phyloP scores from a whole-genome alignment of 2,329 filamentous ascomycete genomes.

The Fusarium buxicola region DNA sequence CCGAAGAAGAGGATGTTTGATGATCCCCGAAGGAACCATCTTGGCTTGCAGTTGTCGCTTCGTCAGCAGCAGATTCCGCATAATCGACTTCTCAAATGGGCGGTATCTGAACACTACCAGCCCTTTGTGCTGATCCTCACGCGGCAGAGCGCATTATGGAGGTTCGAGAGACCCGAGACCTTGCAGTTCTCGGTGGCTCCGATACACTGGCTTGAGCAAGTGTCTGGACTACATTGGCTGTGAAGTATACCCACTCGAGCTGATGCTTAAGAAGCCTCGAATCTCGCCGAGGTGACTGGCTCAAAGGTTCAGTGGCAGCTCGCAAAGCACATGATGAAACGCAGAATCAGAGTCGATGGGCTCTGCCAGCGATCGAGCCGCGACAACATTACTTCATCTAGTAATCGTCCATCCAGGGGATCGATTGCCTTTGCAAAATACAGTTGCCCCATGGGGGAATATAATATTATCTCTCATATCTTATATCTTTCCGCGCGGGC shows the following conservation, averaged over 20 bases:
- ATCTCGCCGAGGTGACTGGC: not conserved
- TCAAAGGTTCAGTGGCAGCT: not conserved
- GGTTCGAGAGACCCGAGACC: not conserved
- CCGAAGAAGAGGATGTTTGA: conserved; percentile 37
- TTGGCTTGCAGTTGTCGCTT: no score
- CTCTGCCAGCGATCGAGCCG: not conserved
- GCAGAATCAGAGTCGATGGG: no score
- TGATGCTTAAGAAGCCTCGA: no score
- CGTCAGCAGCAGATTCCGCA: no score
- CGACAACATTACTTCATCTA: not conserved
- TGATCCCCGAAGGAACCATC: not conserved
- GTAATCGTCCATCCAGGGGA: not conserved
- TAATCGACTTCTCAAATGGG: no score
- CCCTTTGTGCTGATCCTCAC: no score
- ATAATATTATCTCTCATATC: not conserved
- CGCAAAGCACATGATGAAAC: not conserved
- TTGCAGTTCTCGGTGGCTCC: no score
- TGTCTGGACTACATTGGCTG: no score
- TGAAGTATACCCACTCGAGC: no score
- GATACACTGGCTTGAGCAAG: not conserved
- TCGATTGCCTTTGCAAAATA: rapidly evolving
- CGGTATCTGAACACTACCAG: no score
- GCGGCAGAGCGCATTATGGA: not conserved
- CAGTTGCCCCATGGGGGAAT: not conserved
- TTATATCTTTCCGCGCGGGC: not conserved